Conservation (phyloP, 768 basidiomycete species). For the Suillus sp. region DNA sequence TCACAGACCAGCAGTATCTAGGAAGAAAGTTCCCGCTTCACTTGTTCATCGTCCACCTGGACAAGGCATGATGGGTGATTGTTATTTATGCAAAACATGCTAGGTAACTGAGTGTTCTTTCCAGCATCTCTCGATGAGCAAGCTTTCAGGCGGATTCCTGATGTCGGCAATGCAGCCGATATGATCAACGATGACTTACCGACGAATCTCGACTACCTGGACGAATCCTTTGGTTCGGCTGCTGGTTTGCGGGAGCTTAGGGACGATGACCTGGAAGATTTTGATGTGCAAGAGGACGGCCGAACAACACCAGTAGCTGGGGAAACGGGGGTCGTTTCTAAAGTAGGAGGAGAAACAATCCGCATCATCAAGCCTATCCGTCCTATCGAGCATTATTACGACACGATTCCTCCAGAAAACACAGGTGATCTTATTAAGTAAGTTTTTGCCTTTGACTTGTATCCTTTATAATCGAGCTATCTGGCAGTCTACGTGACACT, state of each 20-base stretch:
- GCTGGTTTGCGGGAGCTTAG: slow-evolving; percentile 72
- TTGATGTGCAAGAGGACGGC: slow-evolving; percentile 39
- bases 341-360: slow-evolving; percentile 83
- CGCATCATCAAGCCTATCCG: slow-evolving; percentile 71
- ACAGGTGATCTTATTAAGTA: slow-evolving; percentile 50
- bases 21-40: slow-evolving; percentile 9
- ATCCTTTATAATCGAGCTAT: slow-evolving; percentile 12
- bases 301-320: slow-evolving; percentile 22
- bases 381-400: slow-evolving; percentile 74
- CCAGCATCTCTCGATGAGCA: slow-evolving; percentile 79
- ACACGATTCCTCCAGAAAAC: slow-evolving; percentile 59
- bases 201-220: slow-evolving; percentile 84
- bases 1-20: slow-evolving; percentile 11
- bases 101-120: slow-evolving; percentile 12
- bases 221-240: slow-evolving; percentile 77
- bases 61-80: slow-evolving; percentile 32
- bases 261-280: slow-evolving; percentile 75
- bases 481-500: slow-evolving; percentile 46
- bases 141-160: slow-evolving; percentile 75
- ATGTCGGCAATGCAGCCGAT: slow-evolving; percentile 79
- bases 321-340: slow-evolving; percentile 52
- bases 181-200: slow-evolving; percentile 93
- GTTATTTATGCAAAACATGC: neutral
- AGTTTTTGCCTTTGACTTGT: slow-evolving; percentile 20
- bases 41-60: slow-evolving; percentile 3